Conservation (phyloP, 164 flowering plant species). For the Kalanchoe fedtschenkoi region DNA sequence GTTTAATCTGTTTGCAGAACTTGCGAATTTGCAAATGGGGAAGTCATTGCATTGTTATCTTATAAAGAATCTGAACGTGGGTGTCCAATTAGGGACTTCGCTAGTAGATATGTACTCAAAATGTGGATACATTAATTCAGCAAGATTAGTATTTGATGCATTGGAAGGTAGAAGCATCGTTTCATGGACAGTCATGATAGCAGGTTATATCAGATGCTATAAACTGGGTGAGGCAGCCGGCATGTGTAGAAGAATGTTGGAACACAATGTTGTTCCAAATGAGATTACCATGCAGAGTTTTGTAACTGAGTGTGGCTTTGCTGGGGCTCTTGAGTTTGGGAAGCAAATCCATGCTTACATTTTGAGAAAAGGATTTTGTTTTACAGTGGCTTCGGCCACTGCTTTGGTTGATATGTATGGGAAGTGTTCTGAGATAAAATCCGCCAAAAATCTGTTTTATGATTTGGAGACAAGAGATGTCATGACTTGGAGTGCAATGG, state of each 20-base stretch:
- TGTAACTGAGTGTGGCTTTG: constrained; percentile 35
- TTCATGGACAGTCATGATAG: constrained; percentile 43
- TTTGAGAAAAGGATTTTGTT: constrained; percentile 28
- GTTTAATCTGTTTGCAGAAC: constrained; percentile 35
- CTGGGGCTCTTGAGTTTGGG: constrained; percentile 30
- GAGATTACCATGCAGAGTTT: constrained; percentile 49
- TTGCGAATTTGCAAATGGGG: constrained; percentile 20
- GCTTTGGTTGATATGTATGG: constrained; percentile 54
- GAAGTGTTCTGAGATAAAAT: constrained; percentile 29
- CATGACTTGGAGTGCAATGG: constrained; percentile 12
- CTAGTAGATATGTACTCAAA: constrained; percentile 52
- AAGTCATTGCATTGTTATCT: constrained; percentile 36
- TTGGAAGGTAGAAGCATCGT: constrained; percentile 8
- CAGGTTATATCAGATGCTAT: constrained; percentile 33
- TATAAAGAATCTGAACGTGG: constrained; percentile 21
- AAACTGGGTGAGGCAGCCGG: constrained; percentile 22
- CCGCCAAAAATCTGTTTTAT: constrained; percentile 37
- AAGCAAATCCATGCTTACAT: constrained; percentile 40
- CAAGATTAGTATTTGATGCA: constrained; percentile 26
- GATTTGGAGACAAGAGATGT: constrained; percentile 25
- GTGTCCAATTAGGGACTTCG: constrained; percentile 22
- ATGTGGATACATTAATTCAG: constrained; percentile 24
- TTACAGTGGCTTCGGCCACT: constrained; percentile 29
- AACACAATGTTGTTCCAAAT: constrained; percentile 28
- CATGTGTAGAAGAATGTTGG: constrained; percentile 32